Evolutionary conservation across 1,284 basidiomycete species (phyloP), one percentile per base, ranked within the genome.

Genomic region (Psilocybe mexicana): DNA sequence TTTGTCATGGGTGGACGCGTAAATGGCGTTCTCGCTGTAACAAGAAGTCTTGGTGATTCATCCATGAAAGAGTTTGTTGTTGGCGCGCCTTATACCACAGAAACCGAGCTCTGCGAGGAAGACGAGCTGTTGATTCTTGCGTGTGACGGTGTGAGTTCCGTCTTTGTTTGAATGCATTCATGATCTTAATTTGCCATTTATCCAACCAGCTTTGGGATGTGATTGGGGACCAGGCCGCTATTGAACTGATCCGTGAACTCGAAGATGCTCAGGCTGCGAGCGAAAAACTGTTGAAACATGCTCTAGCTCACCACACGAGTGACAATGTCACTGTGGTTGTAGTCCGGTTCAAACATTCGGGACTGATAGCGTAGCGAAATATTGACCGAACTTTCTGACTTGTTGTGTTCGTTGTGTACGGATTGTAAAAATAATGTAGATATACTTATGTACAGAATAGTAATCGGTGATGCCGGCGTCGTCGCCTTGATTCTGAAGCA

Each of bases 11-110:
- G 97, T 70, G 96, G 96, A 61, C 88, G 97, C 8, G 97, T 99
- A 35, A 98, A 98, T 67, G 96, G 94, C 42, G 96, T 99, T 8
- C 79, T 99, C 55, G 96, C 95, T 7, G 97, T 99, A 18, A 99
- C 97, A 14, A 83, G 97, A 51, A 96, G 94, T 64, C 79, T 99
- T 44, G 97, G 97, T 47, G 97, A 99, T 71, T 92, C 94, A 0
- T 93, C 94, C 6, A 99, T 99, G 96, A 99, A 99, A 75, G 96
- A 99, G 69, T 99, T 97, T 70, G 96, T 99, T 6, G 96, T 99
- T 44, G 97, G 97, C 1, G 86, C 93, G 38, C 97, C 97, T 8
- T 99, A 98, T 73, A 99, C 97, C 12, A 99, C 97, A 14, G 95
- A 98, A 74, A 98, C 96, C 5, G 88, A 90, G 61, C 77, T 99